A percentile compares a stretch with the other conserved stretches of the same genome.
Conservation (phyloP, 495 filamentous ascomycete genomes). For the Parathielavia appendiculata region DNA sequence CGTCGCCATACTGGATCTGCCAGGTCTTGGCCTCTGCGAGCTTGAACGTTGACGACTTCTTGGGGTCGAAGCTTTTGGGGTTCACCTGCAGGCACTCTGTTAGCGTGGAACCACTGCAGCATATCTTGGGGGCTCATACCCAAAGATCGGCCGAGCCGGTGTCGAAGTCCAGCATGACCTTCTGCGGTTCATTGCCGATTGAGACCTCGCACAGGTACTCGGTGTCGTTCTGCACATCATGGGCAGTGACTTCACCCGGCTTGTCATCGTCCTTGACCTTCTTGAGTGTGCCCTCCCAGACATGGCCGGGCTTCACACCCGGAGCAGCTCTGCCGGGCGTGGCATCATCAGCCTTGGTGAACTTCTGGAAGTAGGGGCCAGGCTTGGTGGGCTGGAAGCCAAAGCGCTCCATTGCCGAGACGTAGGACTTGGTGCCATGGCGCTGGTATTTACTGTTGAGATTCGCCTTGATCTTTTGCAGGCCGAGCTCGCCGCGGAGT, state of each 20-base stretch:
- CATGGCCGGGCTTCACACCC: constrained; percentile 38
- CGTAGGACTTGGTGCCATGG: constrained; percentile 69
- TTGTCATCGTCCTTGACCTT: constrained; percentile 28
- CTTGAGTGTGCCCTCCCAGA: constrained; percentile 49
- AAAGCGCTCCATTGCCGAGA: constrained; percentile 64
- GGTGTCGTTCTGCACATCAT: constrained; percentile 69
- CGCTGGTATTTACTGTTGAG: constrained; percentile 59
- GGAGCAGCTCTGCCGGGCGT: constrained; percentile 25
- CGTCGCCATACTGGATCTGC: constrained; percentile 72
- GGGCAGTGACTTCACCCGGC: constrained; percentile 56
- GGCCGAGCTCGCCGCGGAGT: constrained; percentile 33
- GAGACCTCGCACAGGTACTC: constrained; percentile 61
- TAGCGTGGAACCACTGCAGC: background rate
- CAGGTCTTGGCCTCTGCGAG: constrained; percentile 47
- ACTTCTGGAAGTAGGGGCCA: constrained; percentile 58
- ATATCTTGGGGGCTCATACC: constrained; percentile 45
- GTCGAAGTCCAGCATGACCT: constrained; percentile 65
- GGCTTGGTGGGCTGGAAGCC: constrained; percentile 62
- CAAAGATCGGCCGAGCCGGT: constrained; percentile 74
- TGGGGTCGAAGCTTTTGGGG: constrained; percentile 53
- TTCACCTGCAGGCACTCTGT: constrained; percentile 3
- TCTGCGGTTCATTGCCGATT: constrained; percentile 67
- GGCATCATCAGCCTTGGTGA: constrained; percentile 32
- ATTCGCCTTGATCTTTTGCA: constrained; percentile 47
- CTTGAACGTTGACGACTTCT: constrained; percentile 60